Conservation (phyloP, 2,329 filamentous ascomycete genomes). For the Cladosporium sp. region DNA sequence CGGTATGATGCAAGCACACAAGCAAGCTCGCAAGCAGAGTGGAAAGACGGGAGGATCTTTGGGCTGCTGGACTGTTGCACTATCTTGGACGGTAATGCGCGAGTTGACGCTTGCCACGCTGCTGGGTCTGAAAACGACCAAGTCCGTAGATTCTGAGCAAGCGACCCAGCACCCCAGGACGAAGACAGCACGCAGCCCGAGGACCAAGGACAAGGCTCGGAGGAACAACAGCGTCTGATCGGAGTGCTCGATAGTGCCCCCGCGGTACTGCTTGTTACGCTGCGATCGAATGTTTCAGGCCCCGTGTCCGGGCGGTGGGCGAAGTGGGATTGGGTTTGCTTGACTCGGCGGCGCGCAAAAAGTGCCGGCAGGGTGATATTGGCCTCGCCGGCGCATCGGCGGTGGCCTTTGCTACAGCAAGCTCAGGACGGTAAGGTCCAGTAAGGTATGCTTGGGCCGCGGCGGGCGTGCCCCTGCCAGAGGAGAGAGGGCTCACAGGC, state of each 20-base stretch:
- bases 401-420: neutral
- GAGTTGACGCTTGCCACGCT: neutral
- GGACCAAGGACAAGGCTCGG: neutral
- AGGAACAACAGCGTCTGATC: conserved; percentile 1
- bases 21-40: neutral
- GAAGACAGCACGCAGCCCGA: neutral
- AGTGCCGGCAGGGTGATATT: neutral
- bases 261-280: neutral
- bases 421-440: too few relatives aligned
- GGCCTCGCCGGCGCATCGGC: neutral
- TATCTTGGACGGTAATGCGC: neutral
- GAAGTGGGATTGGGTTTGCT: neutral
- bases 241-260: neutral
- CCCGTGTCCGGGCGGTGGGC: neutral
- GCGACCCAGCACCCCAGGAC: neutral
- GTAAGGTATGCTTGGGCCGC: neutral
- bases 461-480: neutral
- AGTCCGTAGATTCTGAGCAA: neutral
- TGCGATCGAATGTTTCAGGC: neutral
- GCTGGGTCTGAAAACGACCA: neutral
- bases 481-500: neutral
- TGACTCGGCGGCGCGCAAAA: neutral
- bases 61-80: neutral
- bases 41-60: neutral
- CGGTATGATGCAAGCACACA: neutral